Evolutionary conservation across 176 grass and related monocot genomes (phyloP).

Genomic region (Paspalum vaginatum): DNA sequence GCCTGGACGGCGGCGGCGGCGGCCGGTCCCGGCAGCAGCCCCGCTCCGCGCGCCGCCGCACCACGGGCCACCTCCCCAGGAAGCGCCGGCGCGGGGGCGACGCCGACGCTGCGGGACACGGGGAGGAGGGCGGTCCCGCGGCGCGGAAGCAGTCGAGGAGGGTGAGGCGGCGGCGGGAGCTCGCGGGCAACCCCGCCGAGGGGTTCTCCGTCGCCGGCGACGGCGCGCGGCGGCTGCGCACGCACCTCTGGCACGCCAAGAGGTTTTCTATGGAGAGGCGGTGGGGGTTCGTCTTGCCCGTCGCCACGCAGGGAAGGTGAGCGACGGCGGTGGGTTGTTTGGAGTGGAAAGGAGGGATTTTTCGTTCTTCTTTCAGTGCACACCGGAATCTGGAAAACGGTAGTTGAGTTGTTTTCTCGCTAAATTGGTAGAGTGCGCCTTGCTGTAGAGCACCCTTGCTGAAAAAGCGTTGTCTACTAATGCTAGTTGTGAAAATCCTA

Average conservation of each 20-base stretch:
- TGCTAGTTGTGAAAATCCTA: not conserved
- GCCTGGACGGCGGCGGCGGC: slow-evolving; percentile 14
- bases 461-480: not conserved
- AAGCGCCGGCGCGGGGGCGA: slow-evolving; percentile 49
- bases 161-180: slow-evolving; percentile 69
- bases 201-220: slow-evolving; percentile 67
- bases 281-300: slow-evolving; percentile 79
- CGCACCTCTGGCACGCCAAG: slow-evolving; percentile 90
- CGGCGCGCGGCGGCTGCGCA: slow-evolving; percentile 67
- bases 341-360: not conserved
- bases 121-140: not conserved
- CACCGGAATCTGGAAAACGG: not conserved
- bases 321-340: not conserved
- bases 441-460: not conserved
- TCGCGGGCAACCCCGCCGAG: slow-evolving; percentile 53
- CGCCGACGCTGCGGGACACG: not conserved
- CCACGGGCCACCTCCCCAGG: slow-evolving; percentile 62
- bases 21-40: slow-evolving; percentile 50
- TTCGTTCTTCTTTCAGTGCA: not conserved
- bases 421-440: not conserved
- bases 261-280: slow-evolving; percentile 75
- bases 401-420: not conserved
- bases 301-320: slow-evolving; percentile 68
- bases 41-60: slow-evolving; percentile 70
- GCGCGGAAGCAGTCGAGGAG: slow-evolving; percentile 42